Base-by-base conservation (phyloP, 1,284 basidiomycete genomes). In the Veloboletus limbatus region DNA sequence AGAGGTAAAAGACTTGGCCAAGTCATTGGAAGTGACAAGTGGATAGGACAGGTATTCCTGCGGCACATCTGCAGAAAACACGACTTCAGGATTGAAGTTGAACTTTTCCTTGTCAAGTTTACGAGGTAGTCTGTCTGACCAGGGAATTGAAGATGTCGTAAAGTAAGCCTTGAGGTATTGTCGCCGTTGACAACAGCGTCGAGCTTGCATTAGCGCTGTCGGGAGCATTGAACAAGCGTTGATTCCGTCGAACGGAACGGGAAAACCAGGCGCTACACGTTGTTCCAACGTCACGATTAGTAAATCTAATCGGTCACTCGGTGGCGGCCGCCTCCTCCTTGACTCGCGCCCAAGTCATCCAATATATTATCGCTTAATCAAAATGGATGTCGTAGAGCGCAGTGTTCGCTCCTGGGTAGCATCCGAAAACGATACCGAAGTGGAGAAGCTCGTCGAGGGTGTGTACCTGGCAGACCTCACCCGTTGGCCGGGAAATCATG, bases 371-470 rank as follows among this genome's bases (percentile, higher is more conserved):
- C 26, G 16, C 18, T 45, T 31, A 38, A 8, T 16, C 21, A 42
- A 33, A 35, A 71, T 73, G 70, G 71, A 72, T 36, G 50, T 49
- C 25, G 59, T 74, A 30, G 75, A 79, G 48, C 76, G 81, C 35
- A 68, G 78, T n/a, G 76, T 88, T 24, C 76, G 78, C 46, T 87
- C 85, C 27, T 90, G 87, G 84, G 80, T 91, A 54, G 80, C 77
- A 14, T 75, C 82, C 7, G 75, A 74, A 28, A 71, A 76, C 51
- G 80, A 84, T 27, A 69, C 77, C 40, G 82, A 88, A 52, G 59
- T 89, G 27, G 69, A 74, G n/a, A 72, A 77, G 52, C 74, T 78
- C 25, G 78, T 82, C 47, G 67, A 71, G 68, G 83, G 88, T 77
- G 72, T 59, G 37, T 45, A 33, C n/a, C 13, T 42, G 11, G 4